Percentiles rank a stretch among this genome's conserved stretches.
These are phyloP conservation scores for Candida manassasensis DNA, from an alignment of 805 yeast species.

Conservation along the genomic window DNA sequence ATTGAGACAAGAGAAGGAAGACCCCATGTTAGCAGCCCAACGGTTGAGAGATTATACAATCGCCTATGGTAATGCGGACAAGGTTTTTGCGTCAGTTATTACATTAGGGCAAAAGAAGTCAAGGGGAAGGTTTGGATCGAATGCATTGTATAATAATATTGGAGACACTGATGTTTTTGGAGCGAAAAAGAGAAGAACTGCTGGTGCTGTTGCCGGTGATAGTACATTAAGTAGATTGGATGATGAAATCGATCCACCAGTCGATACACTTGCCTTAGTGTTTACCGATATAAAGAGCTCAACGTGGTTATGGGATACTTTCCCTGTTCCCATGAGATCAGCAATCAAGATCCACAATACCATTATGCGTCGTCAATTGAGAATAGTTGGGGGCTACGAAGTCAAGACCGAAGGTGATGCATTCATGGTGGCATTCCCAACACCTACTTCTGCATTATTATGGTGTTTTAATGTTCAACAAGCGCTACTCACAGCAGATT, in stretches of 20 bases:
- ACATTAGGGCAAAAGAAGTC: constrained; percentile 54
- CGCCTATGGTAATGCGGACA: constrained; percentile 82
- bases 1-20: constrained; percentile 71
- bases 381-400: constrained; percentile 95
- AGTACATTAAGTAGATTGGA: constrained; percentile 77
- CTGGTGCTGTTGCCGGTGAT: constrained; percentile 41
- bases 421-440: constrained; percentile 94
- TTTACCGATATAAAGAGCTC: constrained; percentile 97
- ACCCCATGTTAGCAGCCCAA: constrained; percentile 89
- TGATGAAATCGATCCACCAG: constrained; percentile 91
- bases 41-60: constrained; percentile 90
- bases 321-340: constrained; percentile 91
- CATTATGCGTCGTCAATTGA: constrained; percentile 87
- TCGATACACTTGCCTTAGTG: constrained; percentile 90
- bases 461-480: constrained; percentile 95
- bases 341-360: constrained; percentile 93
- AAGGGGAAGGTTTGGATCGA: constrained; percentile 23
- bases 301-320: constrained; percentile 88
- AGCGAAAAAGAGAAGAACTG: constrained; percentile 37
- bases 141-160: constrained; percentile 33
- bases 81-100: constrained; percentile 75
- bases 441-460: constrained; percentile 80
- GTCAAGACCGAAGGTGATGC: constrained; percentile 99
- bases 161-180: constrained; percentile 31
- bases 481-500: constrained; percentile 74